phyloP scores from a whole-genome alignment of 148 eudicot species.

The Rhododendron molle region DNA sequence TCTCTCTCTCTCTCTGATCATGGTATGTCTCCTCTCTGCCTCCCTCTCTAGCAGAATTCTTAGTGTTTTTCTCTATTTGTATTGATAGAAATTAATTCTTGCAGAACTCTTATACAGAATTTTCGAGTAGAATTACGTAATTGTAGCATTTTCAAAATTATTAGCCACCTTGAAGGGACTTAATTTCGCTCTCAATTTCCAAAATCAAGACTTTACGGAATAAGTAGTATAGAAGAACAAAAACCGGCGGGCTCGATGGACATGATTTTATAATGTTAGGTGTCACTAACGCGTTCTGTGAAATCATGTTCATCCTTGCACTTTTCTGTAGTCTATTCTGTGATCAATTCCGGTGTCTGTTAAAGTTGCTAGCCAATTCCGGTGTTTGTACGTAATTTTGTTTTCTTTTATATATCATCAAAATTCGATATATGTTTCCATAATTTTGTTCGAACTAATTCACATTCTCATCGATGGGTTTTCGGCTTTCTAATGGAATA shows the following conservation, averaged over 20 bases:
- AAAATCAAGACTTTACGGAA: background rate
- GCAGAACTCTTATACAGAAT: background rate
- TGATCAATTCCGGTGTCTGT: background rate
- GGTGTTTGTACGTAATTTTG: background rate
- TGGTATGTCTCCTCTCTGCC: conserved; percentile 44
- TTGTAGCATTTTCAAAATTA: background rate
- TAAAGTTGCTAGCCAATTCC: background rate
- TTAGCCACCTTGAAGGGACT: background rate
- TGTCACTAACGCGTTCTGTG: background rate
- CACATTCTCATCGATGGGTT: background rate
- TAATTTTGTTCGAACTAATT: background rate
- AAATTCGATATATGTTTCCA: background rate
- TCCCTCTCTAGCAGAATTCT: background rate
- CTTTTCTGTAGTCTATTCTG: background rate
- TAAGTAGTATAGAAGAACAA: background rate
- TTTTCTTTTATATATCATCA: background rate
- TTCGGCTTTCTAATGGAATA: background rate
- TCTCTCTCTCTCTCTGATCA: conserved; percentile 34
- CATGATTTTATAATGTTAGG: background rate
- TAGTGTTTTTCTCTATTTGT: background rate
- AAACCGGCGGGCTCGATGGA: background rate
- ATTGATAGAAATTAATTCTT: background rate
- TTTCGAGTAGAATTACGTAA: background rate
- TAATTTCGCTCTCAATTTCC: background rate
- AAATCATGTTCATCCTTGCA: background rate